Conservation (phyloP, 306 rosid species). For the Herpetospermum pedunculosum region DNA sequence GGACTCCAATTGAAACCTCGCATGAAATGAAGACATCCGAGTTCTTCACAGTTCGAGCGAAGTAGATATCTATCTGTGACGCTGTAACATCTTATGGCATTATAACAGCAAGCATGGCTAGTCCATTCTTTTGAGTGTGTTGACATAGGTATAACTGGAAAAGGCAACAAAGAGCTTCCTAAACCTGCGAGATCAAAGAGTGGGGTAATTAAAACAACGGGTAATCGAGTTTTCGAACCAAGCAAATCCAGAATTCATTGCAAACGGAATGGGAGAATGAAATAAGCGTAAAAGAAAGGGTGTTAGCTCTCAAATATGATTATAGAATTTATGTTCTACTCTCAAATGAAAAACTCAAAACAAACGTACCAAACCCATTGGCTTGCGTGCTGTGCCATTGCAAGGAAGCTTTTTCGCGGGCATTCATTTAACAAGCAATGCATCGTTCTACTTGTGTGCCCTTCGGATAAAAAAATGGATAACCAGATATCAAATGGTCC, state of each 20-base stretch:
- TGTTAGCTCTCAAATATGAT: neutral
- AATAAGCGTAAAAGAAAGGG: neutral
- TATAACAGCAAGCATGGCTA: neutral
- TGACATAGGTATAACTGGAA: conserved; percentile 80
- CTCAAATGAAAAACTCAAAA: neutral
- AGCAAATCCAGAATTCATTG: neutral
- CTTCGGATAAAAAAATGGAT: conserved; percentile 35
- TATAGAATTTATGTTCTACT: neutral
- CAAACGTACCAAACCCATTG: conserved; percentile 76
- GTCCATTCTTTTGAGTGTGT: conserved; percentile 37
- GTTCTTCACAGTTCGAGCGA: neutral
- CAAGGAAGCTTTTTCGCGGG: conserved; percentile 46
- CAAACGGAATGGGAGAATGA: neutral
- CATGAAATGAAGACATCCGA: neutral
- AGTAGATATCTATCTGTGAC: neutral
- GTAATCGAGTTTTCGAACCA: neutral
- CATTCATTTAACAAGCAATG: conserved; percentile 58
- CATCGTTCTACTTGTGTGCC: conserved; percentile 27
- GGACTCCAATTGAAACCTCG: neutral
- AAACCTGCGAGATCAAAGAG: conserved; percentile 51
- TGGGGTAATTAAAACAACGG: neutral
- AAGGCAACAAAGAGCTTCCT: conserved; percentile 69
- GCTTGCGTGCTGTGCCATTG: conserved; percentile 85
- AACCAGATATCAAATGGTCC: conserved; percentile 84
- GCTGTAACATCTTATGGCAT: neutral